These are phyloP conservation scores for Daedaleopsis nitida DNA, from an alignment of 768 basidiomycete species.

Conservation along the genomic window DNA sequence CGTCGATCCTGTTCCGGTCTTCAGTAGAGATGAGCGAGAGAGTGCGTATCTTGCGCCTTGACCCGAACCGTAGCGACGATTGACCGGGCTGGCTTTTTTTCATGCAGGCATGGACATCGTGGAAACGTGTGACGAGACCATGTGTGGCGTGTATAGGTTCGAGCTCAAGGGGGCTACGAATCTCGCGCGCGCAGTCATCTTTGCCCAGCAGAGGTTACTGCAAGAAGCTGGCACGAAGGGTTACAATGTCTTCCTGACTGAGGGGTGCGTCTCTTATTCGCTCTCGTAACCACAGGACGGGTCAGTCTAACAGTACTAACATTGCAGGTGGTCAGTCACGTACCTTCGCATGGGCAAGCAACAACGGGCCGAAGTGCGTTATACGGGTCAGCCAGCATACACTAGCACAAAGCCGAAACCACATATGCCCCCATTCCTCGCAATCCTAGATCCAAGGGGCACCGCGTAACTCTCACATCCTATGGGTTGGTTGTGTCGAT, in stretches of 20 bases:
- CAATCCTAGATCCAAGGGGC: conserved; percentile 45
- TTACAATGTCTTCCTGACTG: conserved; percentile 64
- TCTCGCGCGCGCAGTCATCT: conserved; percentile 54
- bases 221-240: conserved; percentile 54
- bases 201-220: conserved; percentile 66
- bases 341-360: conserved; percentile 43
- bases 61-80: too few relatives aligned
- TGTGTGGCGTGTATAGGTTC: conserved; percentile 50
- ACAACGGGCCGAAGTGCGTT: conserved; percentile 69
- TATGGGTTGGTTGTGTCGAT: background rate
- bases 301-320: background rate
- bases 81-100: too few relatives aligned
- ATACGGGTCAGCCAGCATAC: conserved; percentile 67
- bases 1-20: conserved; percentile 66
- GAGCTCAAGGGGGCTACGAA: conserved; percentile 51
- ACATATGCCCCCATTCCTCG: conserved; percentile 72
- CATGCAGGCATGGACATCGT: conserved; percentile 59
- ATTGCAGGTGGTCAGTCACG: conserved; percentile 19
- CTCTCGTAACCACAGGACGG: background rate
- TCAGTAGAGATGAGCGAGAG: conserved; percentile 50
- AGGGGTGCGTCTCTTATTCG: conserved; percentile 51
- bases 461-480: too few relatives aligned
- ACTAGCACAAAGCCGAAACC: conserved; percentile 47
- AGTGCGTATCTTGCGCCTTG: conserved; percentile 39
- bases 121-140: conserved; percentile 52